Base-by-base conservation (phyloP, 495 filamentous ascomycete species). In the Clohesyomyces aquaticus region DNA sequence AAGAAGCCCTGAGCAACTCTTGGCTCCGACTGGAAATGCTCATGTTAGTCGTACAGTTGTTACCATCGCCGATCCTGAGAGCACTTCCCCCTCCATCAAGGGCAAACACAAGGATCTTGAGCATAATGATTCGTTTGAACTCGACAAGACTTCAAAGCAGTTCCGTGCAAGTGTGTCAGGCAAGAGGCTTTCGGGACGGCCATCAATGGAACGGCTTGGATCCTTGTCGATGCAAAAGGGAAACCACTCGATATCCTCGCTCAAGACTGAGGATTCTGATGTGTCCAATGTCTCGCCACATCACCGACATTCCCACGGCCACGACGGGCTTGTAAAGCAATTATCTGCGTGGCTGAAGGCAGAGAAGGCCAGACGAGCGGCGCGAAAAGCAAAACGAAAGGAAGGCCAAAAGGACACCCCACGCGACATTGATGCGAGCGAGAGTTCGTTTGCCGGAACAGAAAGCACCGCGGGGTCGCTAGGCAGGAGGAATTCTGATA, bases 311-410 rank as follows among this genome's bases (percentile, higher is more conserved):
- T 18, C 22, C 10, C 66, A 75, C 41, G 68, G n/a, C 10, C 66
- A 75, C 41, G 68, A 84, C 66, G 80, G 75, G 55, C 76, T 96
- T 4, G 72, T 93, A 41, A 79, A 83, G 43, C 89, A 93, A 71
- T 85, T 96, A 22, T 78, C 81, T 21, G 85, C 87, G 59, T 96
- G 92, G 92, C 78, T 96, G 42, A 82, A 90, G 55, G 81, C 83
- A 43, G 91, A 96, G 73, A 89, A 88, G 74, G 72, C 77, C 26
- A 90, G 87, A 73, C 84, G 80, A 67, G 80, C 80, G 53, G 73
- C 76, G 19, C 79, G 79, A 54, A 83, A 81, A 67, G 72, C 77
- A 10, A 78, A 75, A 58, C 61, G 45, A 41, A 66, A 46, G 75
- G 73, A 16, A 65, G 65, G 35, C 42, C 66, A 53, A 16, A 46